Percentiles rank a stretch among this genome's conserved stretches.
Evolutionary conservation across 495 filamentous ascomycete species (phyloP).

Genomic region (Penicillium soppii): DNA sequence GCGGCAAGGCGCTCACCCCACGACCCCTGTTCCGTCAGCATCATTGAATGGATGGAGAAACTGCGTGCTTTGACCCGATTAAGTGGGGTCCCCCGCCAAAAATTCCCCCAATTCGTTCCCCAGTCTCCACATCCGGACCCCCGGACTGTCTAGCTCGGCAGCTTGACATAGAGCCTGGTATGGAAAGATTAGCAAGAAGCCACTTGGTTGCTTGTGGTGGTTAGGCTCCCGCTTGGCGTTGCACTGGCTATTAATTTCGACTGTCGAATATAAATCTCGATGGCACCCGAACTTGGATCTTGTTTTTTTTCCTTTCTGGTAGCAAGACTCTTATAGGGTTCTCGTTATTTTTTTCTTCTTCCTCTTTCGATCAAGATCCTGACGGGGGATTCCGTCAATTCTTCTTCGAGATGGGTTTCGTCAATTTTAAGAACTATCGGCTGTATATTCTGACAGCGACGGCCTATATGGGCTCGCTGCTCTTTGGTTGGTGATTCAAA

Average conservation of each 20-base stretch:
- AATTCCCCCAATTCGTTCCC: conserved; percentile 24
- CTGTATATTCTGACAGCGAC: conserved; percentile 55
- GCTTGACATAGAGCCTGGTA: neutral
- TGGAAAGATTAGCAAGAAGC: conserved; percentile 1
- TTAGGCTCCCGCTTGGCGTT: conserved; percentile 3
- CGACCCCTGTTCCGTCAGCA: neutral
- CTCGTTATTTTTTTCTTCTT: neutral
- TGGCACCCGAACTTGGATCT: neutral
- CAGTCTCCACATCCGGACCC: neutral
- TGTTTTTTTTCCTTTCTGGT: neutral
- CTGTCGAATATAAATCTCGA: conserved; percentile 16
- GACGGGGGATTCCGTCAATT: neutral
- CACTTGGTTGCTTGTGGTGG: conserved; percentile 4
- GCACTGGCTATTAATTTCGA: conserved; percentile 1
- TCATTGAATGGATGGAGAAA: conserved; percentile 23
- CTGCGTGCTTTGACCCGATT: neutral
- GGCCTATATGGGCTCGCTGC: conserved; percentile 53
- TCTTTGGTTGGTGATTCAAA: conserved; percentile 40
- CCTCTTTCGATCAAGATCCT: neutral
- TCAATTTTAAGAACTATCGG: conserved; percentile 47
- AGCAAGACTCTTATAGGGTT: neutral
- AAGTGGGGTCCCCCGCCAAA: conserved; percentile 9
- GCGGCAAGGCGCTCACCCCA: neutral
- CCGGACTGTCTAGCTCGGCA: conserved; percentile 1
- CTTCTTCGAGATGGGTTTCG: conserved; percentile 26